Evolutionary conservation across 176 grass and related monocot genomes (phyloP), one percentile per base, ranked within the genome.

Genomic region (Cenchrus fungigraminus): DNA sequence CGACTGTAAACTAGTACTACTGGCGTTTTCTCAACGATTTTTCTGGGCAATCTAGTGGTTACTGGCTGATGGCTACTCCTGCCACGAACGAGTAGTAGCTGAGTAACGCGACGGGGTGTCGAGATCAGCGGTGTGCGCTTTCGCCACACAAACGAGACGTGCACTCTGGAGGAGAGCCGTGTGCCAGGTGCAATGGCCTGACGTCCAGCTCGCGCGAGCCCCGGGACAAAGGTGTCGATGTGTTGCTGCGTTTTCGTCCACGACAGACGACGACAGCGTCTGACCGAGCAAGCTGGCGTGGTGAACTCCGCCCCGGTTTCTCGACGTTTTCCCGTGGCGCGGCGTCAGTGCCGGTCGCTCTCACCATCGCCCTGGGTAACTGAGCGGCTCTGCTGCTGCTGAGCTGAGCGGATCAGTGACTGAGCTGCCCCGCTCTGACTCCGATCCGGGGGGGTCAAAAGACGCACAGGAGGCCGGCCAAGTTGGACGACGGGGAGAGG

Each of bases 251-350:
- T 34, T 3, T 49, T 49, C 53, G 54, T 78, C 69, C 59, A 75
- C 71, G 65, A 72, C 66, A 79, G 79, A 68, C 64, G 40, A 66
- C 77, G 68, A 65, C 74, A 88, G 65, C 22, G 58, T 37, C 66
- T 65, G 74, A 71, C 76, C 46, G 8, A 31, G 62, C 45, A 28
- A 40, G 37, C 37, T 40, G 78, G 20, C 87, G 19, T 66, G 57
- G 81, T 66, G 8, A 79, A 25, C 42, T 87, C 85, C 78, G 71
- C 71, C 78, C 60, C n/a, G 22, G 16, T 69, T 76, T 76, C 79
- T 52, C 79, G 25, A 68, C 71, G 85, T 66, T 87, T 82, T 67
- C 67, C 84, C 37, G 28, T 14, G 42, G 9, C 17, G 4, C 15
- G 43, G 14, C 5, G 83, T 52, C 50, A 34, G 74, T 65, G 66